A percentile compares a stretch with the other conserved stretches of the same genome.
phyloP scores from a whole-genome alignment of 179 eudicot genomes.

The Nepenthes alata region DNA sequence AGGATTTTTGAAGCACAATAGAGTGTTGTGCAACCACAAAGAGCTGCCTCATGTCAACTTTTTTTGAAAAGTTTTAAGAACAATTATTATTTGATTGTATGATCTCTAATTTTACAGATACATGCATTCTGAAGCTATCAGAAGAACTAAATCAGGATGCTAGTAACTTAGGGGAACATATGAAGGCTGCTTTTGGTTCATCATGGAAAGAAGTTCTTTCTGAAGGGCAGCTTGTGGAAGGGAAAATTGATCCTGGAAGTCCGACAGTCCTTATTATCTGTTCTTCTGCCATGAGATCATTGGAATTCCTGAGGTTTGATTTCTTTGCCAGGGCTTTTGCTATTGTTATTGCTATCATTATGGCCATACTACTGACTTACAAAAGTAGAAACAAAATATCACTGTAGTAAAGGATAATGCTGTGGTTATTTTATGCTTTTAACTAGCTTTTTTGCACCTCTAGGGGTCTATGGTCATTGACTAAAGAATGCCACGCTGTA shows the following conservation, averaged over 20 bases:
- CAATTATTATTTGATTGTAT: background rate
- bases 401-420: background rate
- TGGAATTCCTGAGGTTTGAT: constrained; percentile 68
- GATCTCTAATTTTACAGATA: constrained; percentile 28
- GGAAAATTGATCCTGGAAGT: constrained; percentile 63
- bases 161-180: constrained; percentile 38
- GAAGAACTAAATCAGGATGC: constrained; percentile 40
- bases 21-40: no score
- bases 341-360: background rate
- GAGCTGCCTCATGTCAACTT: background rate
- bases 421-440: constrained; percentile 1
- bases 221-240: constrained; percentile 47
- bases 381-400: background rate
- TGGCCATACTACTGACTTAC: background rate
- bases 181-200: constrained; percentile 61
- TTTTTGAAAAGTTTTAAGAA: background rate
- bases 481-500: constrained; percentile 72
- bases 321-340: constrained; percentile 2
- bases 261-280: constrained; percentile 72
- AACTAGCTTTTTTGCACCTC: background rate
- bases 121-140: constrained; percentile 42
- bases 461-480: constrained; percentile 68
- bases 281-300: constrained; percentile 65
- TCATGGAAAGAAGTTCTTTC: constrained; percentile 67
- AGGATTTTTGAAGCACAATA: no score